Evolutionary conservation across 495 filamentous ascomycete species (phyloP).

Genomic region (Neurospora sp.): DNA sequence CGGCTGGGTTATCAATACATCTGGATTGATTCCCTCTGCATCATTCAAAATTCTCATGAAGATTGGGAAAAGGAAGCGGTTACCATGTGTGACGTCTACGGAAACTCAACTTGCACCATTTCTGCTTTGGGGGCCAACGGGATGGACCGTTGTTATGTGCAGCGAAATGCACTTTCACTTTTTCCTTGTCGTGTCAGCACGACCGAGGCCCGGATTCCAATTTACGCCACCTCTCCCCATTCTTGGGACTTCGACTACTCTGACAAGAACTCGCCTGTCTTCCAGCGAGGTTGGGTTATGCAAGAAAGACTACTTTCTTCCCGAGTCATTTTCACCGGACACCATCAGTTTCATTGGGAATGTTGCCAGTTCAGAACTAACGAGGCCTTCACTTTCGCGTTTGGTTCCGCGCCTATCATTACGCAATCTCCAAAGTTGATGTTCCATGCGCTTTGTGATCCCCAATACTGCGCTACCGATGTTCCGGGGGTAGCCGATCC

Average conservation of each 20-base stretch:
- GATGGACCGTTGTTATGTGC: background rate
- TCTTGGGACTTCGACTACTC: background rate
- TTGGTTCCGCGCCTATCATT: background rate
- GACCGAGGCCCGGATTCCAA: background rate
- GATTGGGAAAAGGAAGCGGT: background rate
- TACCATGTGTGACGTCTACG: background rate
- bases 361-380: background rate
- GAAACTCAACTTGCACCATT: background rate
- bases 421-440: background rate
- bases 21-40: conserved; percentile 27
- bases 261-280: no score
- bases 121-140: background rate
- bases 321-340: background rate
- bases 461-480: background rate
- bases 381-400: background rate
- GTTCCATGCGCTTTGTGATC: background rate
- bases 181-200: background rate
- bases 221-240: background rate
- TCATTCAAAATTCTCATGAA: conserved; percentile 9
- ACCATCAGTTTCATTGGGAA: background rate
- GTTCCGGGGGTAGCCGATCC: background rate
- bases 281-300: background rate
- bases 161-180: background rate
- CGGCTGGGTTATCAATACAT: conserved; percentile 16
- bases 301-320: background rate